phyloP scores from a whole-genome alignment of 345 rosid genomes.

The Isatis tinctoria region DNA sequence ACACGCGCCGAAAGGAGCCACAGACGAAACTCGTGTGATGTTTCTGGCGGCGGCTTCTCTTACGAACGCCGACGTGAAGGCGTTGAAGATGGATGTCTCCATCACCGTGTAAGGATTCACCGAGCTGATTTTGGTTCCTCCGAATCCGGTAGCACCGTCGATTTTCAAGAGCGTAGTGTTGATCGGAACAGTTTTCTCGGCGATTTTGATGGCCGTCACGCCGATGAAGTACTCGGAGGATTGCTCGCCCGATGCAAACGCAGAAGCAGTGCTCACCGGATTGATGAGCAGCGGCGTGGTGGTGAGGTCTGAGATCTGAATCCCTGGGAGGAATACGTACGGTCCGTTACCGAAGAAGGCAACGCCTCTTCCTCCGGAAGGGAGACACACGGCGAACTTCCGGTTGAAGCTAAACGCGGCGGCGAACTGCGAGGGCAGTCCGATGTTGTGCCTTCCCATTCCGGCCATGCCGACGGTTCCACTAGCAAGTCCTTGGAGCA shows the following conservation, averaged over 20 bases:
- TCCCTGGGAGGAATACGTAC: conserved; percentile 49
- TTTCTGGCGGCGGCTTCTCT: conserved; percentile 35
- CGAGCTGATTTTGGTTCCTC: conserved; percentile 80
- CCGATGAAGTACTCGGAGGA: conserved; percentile 67
- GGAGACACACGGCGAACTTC: conserved; percentile 58
- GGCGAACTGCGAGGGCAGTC: conserved; percentile 51
- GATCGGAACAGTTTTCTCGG: conserved; percentile 34
- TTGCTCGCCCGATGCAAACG: conserved; percentile 38
- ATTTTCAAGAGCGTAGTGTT: conserved; percentile 46
- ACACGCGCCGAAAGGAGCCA: conserved; percentile 59
- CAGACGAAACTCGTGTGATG: conserved; percentile 45
- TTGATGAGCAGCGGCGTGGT: conserved; percentile 60
- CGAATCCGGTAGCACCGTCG: conserved; percentile 35
- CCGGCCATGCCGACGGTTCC: conserved; percentile 60
- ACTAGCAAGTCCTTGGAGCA: conserved; percentile 47
- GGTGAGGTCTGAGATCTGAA: conserved; percentile 39
- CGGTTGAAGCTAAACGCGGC: conserved; percentile 53
- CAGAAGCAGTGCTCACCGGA: conserved; percentile 55
- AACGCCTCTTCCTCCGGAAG: conserved; percentile 42
- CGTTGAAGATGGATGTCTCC: conserved; percentile 49
- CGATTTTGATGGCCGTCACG: conserved; percentile 45
- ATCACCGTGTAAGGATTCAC: conserved; percentile 65
- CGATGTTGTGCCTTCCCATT: conserved; percentile 48
- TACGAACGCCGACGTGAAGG: conserved; percentile 44
- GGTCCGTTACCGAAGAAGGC: conserved; percentile 59